Conservation (phyloP, 2,329 filamentous ascomycete genomes). For the Colletotrichum tamarilloi region DNA sequence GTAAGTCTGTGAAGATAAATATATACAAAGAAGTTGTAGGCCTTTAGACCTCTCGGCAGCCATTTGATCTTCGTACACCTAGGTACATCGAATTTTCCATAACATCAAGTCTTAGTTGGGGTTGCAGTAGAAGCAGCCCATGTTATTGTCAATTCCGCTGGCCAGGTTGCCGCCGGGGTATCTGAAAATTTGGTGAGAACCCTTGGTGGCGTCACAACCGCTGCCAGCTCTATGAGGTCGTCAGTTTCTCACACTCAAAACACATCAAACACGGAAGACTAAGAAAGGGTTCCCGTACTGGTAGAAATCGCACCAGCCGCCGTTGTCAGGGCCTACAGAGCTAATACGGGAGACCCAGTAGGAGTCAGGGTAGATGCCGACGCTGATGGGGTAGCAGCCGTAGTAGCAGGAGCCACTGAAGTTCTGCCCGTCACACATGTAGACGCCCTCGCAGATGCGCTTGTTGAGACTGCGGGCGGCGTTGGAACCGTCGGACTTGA, state of each 20-base stretch:
- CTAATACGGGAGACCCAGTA: slow-evolving; percentile 9
- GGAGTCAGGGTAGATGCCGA: slow-evolving; percentile 3
- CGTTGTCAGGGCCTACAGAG: background rate
- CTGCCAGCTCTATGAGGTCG: background rate
- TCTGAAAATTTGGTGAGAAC: background rate
- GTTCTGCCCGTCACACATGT: slow-evolving; percentile 10
- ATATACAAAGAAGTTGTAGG: too few species aligned
- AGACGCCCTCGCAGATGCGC: slow-evolving; percentile 11
- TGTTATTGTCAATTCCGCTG: slow-evolving; percentile 2
- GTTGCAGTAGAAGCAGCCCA: slow-evolving; percentile 15
- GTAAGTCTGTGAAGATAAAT: too few species aligned
- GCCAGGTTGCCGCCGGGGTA: background rate
- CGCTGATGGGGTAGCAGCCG: slow-evolving; percentile 3
- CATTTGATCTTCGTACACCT: too few species aligned
- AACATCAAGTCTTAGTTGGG: background rate
- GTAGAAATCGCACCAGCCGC: background rate
- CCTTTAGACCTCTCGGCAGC: too few species aligned
- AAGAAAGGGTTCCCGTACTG: background rate
- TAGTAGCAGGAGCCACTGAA: slow-evolving; percentile 10
- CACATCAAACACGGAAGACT: background rate
- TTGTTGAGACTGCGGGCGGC: slow-evolving; percentile 1
- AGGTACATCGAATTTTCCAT: too few species aligned
- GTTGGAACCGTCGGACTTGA: background rate
- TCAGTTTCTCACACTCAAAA: background rate
- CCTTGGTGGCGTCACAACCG: background rate